Conservation (phyloP, 208 protist species). For the Trypanosomatidae sp. region DNA sequence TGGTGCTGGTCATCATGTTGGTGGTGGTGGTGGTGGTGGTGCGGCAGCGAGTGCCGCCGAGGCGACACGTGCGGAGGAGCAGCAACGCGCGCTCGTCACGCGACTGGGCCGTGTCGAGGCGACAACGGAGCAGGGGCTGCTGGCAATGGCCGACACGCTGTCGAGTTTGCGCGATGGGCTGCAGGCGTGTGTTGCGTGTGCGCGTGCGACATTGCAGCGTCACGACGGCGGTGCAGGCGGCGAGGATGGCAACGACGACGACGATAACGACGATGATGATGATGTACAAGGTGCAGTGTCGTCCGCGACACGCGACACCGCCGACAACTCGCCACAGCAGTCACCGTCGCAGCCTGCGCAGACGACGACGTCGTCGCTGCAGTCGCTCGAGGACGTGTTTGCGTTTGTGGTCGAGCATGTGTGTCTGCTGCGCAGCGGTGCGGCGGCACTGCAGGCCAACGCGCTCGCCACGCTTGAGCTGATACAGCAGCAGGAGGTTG, state of each 20-base stretch:
- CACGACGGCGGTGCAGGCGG: neutral
- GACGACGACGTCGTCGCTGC: constrained; percentile 1
- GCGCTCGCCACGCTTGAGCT: constrained; percentile 48
- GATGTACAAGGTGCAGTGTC: no score
- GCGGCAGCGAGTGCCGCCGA: no score
- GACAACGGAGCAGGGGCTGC: constrained; percentile 4
- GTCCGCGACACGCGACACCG: neutral
- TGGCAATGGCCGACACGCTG: constrained; percentile 19
- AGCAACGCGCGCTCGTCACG: constrained; percentile 1
- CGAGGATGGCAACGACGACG: no score
- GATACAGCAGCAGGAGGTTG: constrained; percentile 57
- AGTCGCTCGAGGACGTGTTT: constrained; percentile 46
- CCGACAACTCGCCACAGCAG: neutral
- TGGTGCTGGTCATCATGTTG: no score
- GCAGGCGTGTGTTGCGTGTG: constrained; percentile 24
- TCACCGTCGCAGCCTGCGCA: neutral
- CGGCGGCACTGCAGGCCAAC: constrained; percentile 31
- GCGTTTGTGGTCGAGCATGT: constrained; percentile 35
- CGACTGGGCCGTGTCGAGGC: neutral
- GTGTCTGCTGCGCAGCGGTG: constrained; percentile 12
- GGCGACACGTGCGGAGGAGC: neutral
- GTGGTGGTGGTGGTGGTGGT: no score
- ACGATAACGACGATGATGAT: no score
- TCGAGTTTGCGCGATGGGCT: constrained; percentile 15
- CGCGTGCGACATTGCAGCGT: constrained; percentile 9